Evolutionary conservation across 164 flowering plant species (phyloP).

Genomic region (Aristolochia fimbriata): DNA sequence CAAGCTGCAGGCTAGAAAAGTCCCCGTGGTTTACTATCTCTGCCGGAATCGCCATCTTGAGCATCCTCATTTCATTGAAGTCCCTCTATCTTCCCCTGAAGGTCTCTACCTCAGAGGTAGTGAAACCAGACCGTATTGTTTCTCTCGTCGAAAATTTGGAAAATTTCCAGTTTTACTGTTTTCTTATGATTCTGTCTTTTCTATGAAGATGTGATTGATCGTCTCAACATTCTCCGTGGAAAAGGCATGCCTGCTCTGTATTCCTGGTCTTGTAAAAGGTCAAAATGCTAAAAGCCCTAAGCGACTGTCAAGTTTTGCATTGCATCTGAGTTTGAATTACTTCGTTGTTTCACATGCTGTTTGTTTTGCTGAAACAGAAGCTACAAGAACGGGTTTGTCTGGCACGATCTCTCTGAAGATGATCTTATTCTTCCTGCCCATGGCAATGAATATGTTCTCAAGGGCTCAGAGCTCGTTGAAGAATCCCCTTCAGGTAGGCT

Average conservation of each 20-base stretch:
- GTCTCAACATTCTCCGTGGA: conserved; percentile 76
- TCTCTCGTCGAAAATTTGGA: neutral
- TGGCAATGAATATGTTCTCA: conserved; percentile 86
- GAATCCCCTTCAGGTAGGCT: conserved; percentile 55
- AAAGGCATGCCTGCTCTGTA: conserved; percentile 85
- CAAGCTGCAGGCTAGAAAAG: conserved; percentile 35
- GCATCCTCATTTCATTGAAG: conserved; percentile 97
- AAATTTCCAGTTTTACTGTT: neutral
- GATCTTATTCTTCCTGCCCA: conserved; percentile 80
- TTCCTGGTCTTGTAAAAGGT: conserved; percentile 99
- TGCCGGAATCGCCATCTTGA: conserved; percentile 83
- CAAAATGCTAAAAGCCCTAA: conserved; percentile 24
- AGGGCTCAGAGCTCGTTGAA: conserved; percentile 90
- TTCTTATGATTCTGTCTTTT: neutral
- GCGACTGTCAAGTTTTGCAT: too few species aligned
- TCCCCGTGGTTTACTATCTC: conserved; percentile 84
- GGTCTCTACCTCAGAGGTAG: conserved; percentile 88
- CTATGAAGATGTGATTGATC: conserved; percentile 65
- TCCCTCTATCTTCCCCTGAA: conserved; percentile 59
- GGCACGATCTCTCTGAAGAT: conserved; percentile 89
- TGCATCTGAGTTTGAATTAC: too few species aligned
- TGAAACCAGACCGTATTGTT: neutral
- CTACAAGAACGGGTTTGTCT: conserved; percentile 91
- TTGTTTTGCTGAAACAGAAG: conserved; percentile 38
- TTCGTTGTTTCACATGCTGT: neutral